Evolutionary conservation across 2,329 filamentous ascomycete genomes (phyloP).

Genomic region (Fusarium xylarioides): DNA sequence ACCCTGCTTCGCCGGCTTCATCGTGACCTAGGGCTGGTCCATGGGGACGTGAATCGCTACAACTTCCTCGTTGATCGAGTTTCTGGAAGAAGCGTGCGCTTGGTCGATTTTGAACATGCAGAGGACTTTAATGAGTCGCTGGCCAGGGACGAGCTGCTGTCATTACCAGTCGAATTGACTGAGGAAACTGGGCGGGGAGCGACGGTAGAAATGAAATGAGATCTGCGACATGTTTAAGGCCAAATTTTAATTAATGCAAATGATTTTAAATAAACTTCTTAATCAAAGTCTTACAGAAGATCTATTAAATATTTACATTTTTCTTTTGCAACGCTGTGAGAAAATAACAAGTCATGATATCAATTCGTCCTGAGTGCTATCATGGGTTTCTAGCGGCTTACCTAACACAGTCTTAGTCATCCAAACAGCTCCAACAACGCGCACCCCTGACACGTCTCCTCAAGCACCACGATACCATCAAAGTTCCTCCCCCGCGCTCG

Average conservation of each 20-base stretch:
- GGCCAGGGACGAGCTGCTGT: background rate
- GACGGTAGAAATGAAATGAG: background rate
- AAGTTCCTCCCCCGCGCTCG: conserved; percentile 1
- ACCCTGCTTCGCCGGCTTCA: background rate
- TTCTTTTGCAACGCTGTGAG: background rate
- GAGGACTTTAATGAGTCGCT: background rate
- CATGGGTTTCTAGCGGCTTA: background rate
- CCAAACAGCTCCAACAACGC: conserved; percentile 11
- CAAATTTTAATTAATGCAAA: background rate
- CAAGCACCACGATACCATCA: conserved; percentile 32
- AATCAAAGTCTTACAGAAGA: background rate
- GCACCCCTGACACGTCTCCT: conserved; percentile 44
- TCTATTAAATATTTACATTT: background rate
- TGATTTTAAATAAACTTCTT: background rate
- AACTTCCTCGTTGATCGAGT: background rate
- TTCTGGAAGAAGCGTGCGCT: background rate
- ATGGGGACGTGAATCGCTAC: background rate
- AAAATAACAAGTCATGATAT: background rate
- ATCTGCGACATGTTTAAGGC: background rate
- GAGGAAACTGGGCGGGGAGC: background rate
- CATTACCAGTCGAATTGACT: background rate
- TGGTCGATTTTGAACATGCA: background rate
- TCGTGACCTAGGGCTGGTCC: background rate
- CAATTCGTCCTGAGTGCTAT: background rate
- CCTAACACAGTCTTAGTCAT: conserved; percentile 31